phyloP scores from a whole-genome alignment of 1,139 yeast species.

The Candida sp. region DNA sequence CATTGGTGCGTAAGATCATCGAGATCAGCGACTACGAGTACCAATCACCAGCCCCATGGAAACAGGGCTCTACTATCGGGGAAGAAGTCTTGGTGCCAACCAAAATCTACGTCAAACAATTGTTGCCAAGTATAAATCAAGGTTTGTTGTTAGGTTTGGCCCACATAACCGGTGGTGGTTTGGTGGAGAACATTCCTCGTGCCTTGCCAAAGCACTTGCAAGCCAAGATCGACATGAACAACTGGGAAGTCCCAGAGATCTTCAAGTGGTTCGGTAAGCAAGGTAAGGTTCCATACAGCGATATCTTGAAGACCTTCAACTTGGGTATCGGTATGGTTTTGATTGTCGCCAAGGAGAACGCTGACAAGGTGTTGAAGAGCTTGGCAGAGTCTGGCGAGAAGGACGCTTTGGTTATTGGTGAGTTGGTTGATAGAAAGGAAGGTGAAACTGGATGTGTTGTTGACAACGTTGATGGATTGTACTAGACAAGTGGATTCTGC shows the following conservation, averaged over 20 bases:
- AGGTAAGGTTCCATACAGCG: constrained; percentile 87
- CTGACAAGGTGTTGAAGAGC: constrained; percentile 54
- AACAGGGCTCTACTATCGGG: constrained; percentile 73
- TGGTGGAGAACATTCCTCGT: constrained; percentile 95
- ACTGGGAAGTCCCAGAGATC: constrained; percentile 87
- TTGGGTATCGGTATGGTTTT: constrained; percentile 98
- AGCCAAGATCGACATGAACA: constrained; percentile 78
- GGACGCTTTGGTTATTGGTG: constrained; percentile 78
- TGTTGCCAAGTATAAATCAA: constrained; percentile 73
- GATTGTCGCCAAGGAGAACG: constrained; percentile 72
- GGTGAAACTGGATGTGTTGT: constrained; percentile 72
- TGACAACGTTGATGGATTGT: constrained; percentile 61
- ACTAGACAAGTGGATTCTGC: constrained; percentile 30
- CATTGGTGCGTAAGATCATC: constrained; percentile 93
- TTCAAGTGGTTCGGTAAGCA: constrained; percentile 94
- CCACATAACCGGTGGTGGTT: constrained; percentile 98
- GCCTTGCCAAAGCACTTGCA: constrained; percentile 82
- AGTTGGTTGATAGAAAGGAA: constrained; percentile 57
- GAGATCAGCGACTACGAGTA: constrained; percentile 74
- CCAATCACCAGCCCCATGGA: constrained; percentile 86
- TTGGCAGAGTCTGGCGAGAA: constrained; percentile 69
- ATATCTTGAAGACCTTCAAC: constrained; percentile 89
- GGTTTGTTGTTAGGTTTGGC: constrained; percentile 86
- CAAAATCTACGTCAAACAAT: constrained; percentile 90
- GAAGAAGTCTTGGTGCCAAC: constrained; percentile 90